Evolutionary conservation across 139 green algal species (phyloP).

Genomic region (Chloropicon primus): DNA sequence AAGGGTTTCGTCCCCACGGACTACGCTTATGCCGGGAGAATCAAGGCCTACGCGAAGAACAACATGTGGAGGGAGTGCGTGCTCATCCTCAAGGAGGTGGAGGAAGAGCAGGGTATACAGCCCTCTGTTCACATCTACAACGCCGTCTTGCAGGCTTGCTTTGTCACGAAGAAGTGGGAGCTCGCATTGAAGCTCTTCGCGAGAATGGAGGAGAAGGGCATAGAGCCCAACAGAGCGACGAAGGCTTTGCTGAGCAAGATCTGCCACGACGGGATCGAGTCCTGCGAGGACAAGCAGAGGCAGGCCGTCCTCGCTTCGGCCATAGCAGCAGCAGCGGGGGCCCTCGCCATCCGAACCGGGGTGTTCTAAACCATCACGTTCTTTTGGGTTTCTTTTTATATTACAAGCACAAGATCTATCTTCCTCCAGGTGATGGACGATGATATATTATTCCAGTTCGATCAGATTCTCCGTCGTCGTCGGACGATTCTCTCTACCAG

Average conservation of each 20-base stretch:
- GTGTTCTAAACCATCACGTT: neutral
- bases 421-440: too few relatives aligned
- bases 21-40: neutral
- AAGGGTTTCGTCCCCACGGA: neutral
- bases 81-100: neutral
- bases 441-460: too few relatives aligned
- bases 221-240: neutral
- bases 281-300: neutral
- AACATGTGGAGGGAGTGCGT: neutral
- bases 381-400: too few relatives aligned
- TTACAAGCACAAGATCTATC: too few relatives aligned
- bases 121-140: neutral
- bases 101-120: neutral
- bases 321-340: neutral
- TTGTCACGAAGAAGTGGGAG: neutral
- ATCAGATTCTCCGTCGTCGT: neutral
- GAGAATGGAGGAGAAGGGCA: neutral
- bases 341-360: neutral
- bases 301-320: neutral
- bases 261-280: neutral
- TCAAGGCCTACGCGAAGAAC: neutral
- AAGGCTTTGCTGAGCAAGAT: neutral
- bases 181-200: neutral
- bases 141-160: neutral
- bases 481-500: neutral